Percentiles rank a stretch among this genome's conserved stretches.
Evolutionary conservation across 1,284 basidiomycete species (phyloP).

Genomic region (Trametes polyzona): DNA sequence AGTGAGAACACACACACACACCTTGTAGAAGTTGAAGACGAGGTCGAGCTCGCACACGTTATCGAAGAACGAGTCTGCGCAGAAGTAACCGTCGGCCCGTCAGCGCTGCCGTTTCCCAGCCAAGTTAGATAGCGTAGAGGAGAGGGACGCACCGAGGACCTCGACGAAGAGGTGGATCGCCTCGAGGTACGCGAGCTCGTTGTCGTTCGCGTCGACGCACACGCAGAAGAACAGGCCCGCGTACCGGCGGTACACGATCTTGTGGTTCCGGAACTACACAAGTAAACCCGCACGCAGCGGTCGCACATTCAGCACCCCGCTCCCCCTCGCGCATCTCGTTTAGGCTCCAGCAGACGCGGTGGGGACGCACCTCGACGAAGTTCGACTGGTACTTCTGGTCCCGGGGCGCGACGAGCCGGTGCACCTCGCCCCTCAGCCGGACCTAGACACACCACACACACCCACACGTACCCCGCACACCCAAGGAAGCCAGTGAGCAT

Average conservation of each 20-base stretch:
- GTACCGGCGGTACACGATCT: slow-evolving; percentile 94
- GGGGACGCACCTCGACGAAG: slow-evolving; percentile 92
- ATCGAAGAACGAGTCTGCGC: slow-evolving; percentile 94
- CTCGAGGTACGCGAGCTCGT: slow-evolving; percentile 96
- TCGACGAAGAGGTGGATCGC: slow-evolving; percentile 99
- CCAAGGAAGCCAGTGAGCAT: too few species aligned
- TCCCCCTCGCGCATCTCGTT: not conserved
- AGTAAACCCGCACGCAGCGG: too few species aligned
- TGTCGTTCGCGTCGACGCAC: slow-evolving; percentile 97
- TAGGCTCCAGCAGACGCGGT: not conserved
- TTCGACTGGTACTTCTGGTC: slow-evolving; percentile 99
- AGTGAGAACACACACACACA: slow-evolving; percentile 31
- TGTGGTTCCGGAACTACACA: slow-evolving; percentile 94
- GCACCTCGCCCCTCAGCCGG: slow-evolving; percentile 92
- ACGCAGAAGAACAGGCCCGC: slow-evolving; percentile 98
- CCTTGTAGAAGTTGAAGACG: slow-evolving; percentile 99
- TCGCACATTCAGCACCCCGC: not conserved
- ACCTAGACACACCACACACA: slow-evolving; percentile 55
- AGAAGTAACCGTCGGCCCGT: not conserved
- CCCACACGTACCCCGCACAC: too few species aligned
- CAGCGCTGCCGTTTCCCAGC: not conserved
- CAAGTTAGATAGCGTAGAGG: too few species aligned
- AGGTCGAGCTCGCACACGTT: slow-evolving; percentile 97
- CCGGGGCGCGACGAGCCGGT: slow-evolving; percentile 92
- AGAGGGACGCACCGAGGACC: slow-evolving; percentile 76